Percentiles rank a stretch among this genome's conserved stretches.
phyloP scores from a whole-genome alignment of 208 protist species.

The Polymyxa betae region DNA sequence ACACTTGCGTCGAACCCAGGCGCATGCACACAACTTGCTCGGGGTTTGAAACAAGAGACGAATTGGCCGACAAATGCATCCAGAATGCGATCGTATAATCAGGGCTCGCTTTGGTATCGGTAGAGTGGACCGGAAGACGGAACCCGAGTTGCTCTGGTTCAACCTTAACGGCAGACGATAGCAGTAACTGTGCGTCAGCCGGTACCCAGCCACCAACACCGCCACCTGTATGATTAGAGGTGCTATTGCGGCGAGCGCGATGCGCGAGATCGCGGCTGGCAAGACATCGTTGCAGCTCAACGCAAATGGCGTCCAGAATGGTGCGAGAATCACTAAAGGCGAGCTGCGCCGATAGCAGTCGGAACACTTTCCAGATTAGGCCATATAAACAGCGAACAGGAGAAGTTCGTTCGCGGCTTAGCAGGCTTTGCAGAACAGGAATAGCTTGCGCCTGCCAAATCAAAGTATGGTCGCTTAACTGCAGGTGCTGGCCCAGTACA shows the following conservation, averaged over 20 bases:
- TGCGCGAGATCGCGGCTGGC: not conserved
- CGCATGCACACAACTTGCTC: not conserved
- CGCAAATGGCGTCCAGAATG: not conserved
- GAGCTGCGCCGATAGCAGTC: not conserved
- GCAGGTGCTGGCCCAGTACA: slow-evolving; percentile 10
- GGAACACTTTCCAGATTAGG: slow-evolving; percentile 10
- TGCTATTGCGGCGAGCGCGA: not conserved
- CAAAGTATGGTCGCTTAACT: not conserved
- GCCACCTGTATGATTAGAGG: not conserved
- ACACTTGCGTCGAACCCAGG: not conserved
- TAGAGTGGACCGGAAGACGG: not conserved
- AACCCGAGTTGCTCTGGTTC: not conserved
- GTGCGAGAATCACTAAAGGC: not conserved
- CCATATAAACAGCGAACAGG: not conserved
- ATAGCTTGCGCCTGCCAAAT: not conserved
- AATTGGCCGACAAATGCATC: not conserved
- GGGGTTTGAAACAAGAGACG: not conserved
- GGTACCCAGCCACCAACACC: not conserved
- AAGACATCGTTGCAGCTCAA: not conserved
- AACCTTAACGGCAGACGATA: not conserved
- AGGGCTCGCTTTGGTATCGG: not conserved
- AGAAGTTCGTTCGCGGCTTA: not conserved
- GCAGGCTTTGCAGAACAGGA: not conserved
- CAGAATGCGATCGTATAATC: slow-evolving; percentile 29
- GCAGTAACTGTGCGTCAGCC: not conserved